A percentile compares a stretch with the other conserved stretches of the same genome.
Evolutionary conservation across 495 filamentous ascomycete species (phyloP).

Genomic region (Astrothelium subdiscretum): DNA sequence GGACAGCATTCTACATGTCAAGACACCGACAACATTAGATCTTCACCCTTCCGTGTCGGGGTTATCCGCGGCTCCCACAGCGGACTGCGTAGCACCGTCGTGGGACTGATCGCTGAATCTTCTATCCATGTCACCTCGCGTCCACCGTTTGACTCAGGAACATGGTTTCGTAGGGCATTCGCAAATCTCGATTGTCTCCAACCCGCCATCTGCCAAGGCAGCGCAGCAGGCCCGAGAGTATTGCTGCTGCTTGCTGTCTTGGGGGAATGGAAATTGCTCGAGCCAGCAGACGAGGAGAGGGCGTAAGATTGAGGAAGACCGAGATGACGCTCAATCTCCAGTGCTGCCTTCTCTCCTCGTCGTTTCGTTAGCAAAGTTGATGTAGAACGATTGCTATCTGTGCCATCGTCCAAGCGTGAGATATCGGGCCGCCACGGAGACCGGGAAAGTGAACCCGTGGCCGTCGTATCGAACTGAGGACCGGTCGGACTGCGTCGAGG

Average conservation of each 20-base stretch:
- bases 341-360: conserved; percentile 15
- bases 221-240: neutral
- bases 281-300: neutral
- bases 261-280: neutral
- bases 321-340: conserved; percentile 18
- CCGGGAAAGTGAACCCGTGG: neutral
- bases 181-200: conserved; percentile 10
- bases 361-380: conserved; percentile 23
- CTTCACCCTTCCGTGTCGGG: conserved; percentile 26
- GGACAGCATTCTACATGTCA: neutral
- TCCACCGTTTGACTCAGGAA: neutral
- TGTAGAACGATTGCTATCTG: neutral
- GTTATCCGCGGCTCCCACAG: conserved; percentile 27
- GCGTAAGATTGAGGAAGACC: conserved; percentile 10
- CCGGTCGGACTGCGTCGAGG: conserved; percentile 19
- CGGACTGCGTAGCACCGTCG: conserved; percentile 18
- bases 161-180: neutral
- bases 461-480: neutral
- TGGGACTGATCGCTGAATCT: neutral
- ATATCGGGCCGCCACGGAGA: neutral
- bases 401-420: neutral
- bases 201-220: neutral
- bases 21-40: conserved; percentile 16
- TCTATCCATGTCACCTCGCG: conserved; percentile 1
- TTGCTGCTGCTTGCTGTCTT: conserved; percentile 1